Evolutionary conservation across 345 rosid genomes (phyloP).

Genomic region (Citrus maxima): DNA sequence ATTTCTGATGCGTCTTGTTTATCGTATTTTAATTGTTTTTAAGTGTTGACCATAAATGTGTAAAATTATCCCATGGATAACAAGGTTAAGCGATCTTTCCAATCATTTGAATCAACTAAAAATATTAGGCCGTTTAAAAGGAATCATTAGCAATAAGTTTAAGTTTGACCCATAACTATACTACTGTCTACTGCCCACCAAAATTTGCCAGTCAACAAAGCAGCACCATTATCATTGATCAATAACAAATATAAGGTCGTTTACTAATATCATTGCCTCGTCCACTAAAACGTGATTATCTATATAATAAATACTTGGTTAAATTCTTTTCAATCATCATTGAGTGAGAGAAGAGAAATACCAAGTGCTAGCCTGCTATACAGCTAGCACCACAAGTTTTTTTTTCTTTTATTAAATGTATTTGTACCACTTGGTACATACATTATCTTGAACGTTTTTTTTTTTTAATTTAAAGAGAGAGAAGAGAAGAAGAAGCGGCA

Average conservation of each 20-base stretch:
- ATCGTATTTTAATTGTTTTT: background rate
- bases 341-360: background rate
- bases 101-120: conserved; percentile 7
- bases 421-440: background rate
- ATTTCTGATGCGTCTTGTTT: no score
- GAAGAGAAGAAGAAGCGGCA: no score
- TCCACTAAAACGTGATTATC: background rate
- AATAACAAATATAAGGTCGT: background rate
- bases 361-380: background rate
- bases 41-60: no score
- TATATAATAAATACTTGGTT: background rate
- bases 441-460: no score
- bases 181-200: conserved; percentile 14
- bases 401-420: background rate
- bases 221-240: background rate
- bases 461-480: no score
- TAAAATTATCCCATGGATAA: background rate
- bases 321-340: conserved; percentile 1
- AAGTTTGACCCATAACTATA: background rate
- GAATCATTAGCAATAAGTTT: conserved; percentile 13
- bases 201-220: background rate
- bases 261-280: conserved; percentile 5
- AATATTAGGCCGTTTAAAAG: background rate
- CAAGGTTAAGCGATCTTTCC: background rate
- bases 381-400: conserved; percentile 8